Conservation (phyloP, 805 yeast genomes). For the Candida michaelii region DNA sequence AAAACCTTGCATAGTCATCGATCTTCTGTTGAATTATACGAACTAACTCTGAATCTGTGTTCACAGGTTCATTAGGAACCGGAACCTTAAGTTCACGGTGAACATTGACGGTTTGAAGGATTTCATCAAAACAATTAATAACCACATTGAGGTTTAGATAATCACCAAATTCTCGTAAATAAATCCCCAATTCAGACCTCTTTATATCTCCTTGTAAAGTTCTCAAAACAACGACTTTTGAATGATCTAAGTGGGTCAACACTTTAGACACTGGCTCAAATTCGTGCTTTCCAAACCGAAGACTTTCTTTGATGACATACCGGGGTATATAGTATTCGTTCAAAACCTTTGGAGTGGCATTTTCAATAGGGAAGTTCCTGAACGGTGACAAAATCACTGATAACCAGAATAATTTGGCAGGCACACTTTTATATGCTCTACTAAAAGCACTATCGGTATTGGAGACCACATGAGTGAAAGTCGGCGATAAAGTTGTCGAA, state of each 20-base stretch:
- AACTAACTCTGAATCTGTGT: background rate
- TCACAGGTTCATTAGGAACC: slow-evolving; percentile 1
- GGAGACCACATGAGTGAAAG: background rate
- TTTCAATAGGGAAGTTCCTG: slow-evolving; percentile 31
- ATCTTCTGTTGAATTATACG: slow-evolving; percentile 13
- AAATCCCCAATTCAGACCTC: slow-evolving; percentile 61
- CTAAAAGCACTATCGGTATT: background rate
- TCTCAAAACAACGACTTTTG: slow-evolving; percentile 23
- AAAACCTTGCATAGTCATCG: slow-evolving; percentile 31
- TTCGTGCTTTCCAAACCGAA: slow-evolving; percentile 61
- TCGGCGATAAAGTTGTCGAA: slow-evolving; percentile 21
- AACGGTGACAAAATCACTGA: slow-evolving; percentile 52
- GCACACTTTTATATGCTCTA: slow-evolving; percentile 10
- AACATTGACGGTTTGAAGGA: slow-evolving; percentile 13
- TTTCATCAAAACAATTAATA: slow-evolving; percentile 36
- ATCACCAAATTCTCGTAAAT: slow-evolving; percentile 53
- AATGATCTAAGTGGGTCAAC: slow-evolving; percentile 12
- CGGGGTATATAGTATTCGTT: slow-evolving; percentile 42
- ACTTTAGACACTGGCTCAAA: slow-evolving; percentile 48
- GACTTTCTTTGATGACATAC: slow-evolving; percentile 62
- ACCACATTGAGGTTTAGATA: slow-evolving; percentile 48
- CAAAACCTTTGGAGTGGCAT: slow-evolving; percentile 38
- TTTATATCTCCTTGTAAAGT: slow-evolving; percentile 20
- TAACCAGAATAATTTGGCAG: slow-evolving; percentile 43
- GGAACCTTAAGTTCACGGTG: slow-evolving; percentile 11